phyloP scores from a whole-genome alignment of 2,329 filamentous ascomycete genomes.

The Fusarium agapanthi region DNA sequence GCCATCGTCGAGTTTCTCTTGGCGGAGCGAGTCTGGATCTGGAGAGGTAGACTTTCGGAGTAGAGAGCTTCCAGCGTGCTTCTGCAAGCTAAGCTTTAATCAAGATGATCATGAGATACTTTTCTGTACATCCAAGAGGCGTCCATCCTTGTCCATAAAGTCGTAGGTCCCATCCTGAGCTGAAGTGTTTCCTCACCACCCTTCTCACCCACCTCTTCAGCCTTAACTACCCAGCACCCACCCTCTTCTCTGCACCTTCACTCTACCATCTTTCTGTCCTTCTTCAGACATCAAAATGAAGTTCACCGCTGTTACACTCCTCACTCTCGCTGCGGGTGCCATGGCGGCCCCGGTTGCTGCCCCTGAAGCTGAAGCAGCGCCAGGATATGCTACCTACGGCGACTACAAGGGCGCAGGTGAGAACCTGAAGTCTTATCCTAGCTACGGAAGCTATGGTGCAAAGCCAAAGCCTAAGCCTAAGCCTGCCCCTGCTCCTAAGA shows the following conservation, averaged over 20 bases:
- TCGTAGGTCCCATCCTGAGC: background rate
- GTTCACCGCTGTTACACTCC: slow-evolving; percentile 38
- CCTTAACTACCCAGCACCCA: background rate
- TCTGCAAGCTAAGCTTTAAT: background rate
- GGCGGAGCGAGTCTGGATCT: background rate
- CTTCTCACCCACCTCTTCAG: slow-evolving; percentile 3
- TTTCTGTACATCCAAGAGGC: background rate
- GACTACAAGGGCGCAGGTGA: background rate
- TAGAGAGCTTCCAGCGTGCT: background rate
- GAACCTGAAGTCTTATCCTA: background rate
- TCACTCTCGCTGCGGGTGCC: slow-evolving; percentile 37
- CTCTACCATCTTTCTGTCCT: background rate
- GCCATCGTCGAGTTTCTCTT: background rate
- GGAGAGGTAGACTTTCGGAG: background rate
- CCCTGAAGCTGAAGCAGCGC: slow-evolving; percentile 15
- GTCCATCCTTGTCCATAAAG: slow-evolving; percentile 24
- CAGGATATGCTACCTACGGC: background rate
- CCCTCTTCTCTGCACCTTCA: background rate
- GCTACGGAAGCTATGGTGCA: background rate
- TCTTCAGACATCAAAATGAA: slow-evolving; percentile 42
- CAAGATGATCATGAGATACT: background rate
- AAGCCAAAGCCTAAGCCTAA: slow-evolving; percentile 4
- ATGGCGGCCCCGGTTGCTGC: slow-evolving; percentile 37
- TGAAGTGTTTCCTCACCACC: background rate
- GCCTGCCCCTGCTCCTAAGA: slow-evolving; percentile 4